Conservation (phyloP, 2,329 filamentous ascomycete species). For the Helotiales sp. region DNA sequence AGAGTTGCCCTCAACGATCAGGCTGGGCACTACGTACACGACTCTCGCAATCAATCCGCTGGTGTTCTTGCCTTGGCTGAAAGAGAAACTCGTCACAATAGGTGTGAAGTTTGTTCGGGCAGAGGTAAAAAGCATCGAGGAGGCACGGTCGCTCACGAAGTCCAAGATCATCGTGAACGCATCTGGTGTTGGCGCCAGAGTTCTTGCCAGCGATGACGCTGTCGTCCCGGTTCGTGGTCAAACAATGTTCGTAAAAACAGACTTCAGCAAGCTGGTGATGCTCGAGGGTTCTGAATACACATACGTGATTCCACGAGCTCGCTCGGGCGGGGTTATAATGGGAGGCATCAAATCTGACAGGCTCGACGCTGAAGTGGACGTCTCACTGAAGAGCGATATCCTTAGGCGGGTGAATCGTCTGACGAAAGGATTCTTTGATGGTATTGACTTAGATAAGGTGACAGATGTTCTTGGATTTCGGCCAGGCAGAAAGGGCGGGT, state of each 20-base stretch:
- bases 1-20: conserved; percentile 27
- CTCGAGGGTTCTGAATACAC: conserved; percentile 37
- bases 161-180: conserved; percentile 36
- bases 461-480: conserved; percentile 38
- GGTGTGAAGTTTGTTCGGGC: conserved; percentile 35
- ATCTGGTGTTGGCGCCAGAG: conserved; percentile 33
- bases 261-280: conserved; percentile 32
- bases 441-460: conserved; percentile 26
- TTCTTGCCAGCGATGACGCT: conserved; percentile 27
- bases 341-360: conserved; percentile 38
- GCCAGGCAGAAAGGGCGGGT: conserved; percentile 35
- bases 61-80: conserved; percentile 34
- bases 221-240: conserved; percentile 35
- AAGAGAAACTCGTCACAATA: conserved; percentile 21
- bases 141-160: conserved; percentile 20
- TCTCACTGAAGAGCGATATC: conserved; percentile 33
- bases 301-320: conserved; percentile 35
- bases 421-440: conserved; percentile 34
- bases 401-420: conserved; percentile 35
- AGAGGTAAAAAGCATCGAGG: conserved; percentile 25
- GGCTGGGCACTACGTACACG: conserved; percentile 34
- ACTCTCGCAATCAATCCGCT: conserved; percentile 36
- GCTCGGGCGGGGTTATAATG: conserved; percentile 36
- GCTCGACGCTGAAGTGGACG: conserved; percentile 34
- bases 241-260: conserved; percentile 38